phyloP scores from a whole-genome alignment of 1,139 yeast genomes.

The Oligophagozyma castellii region DNA sequence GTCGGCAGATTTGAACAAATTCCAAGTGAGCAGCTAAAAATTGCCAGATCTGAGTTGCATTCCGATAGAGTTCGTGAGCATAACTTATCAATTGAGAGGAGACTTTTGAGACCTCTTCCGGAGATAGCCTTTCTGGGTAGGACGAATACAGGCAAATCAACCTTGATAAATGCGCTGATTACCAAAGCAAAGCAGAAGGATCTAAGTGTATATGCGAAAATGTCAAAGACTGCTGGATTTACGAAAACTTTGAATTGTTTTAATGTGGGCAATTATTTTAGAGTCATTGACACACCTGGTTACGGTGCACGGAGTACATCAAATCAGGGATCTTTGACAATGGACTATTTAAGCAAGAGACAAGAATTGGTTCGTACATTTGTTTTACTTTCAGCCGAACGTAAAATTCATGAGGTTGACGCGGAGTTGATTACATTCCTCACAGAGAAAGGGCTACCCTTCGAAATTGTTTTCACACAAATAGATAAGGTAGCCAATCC shows the following conservation, averaged over 20 bases:
- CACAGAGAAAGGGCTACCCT: slow-evolving; percentile 43
- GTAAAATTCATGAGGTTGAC: slow-evolving; percentile 49
- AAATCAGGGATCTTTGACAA: slow-evolving; percentile 57
- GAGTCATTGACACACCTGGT: slow-evolving; percentile 77
- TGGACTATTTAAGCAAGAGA: slow-evolving; percentile 45
- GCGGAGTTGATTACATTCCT: slow-evolving; percentile 36
- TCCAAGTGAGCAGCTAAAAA: slow-evolving; percentile 40
- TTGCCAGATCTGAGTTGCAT: no score
- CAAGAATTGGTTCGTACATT: slow-evolving; percentile 43
- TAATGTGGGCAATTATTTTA: slow-evolving; percentile 46
- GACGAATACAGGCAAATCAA: slow-evolving; percentile 77
- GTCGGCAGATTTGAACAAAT: slow-evolving; percentile 37
- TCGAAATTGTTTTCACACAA: slow-evolving; percentile 67
- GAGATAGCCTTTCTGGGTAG: slow-evolving; percentile 66
- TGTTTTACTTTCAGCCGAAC: slow-evolving; percentile 43
- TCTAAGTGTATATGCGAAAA: slow-evolving; percentile 34
- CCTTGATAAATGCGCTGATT: slow-evolving; percentile 45
- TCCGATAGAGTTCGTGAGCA: no score
- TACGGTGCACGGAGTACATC: slow-evolving; percentile 52
- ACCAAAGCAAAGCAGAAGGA: slow-evolving; percentile 26
- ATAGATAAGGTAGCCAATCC: slow-evolving; percentile 37
- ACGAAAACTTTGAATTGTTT: slow-evolving; percentile 69
- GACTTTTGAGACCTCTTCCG: slow-evolving; percentile 28
- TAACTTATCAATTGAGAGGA: no score
- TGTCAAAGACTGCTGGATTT: slow-evolving; percentile 53